Base-by-base conservation (phyloP, 257 asterid species). In the Solanum lycopersicoides region DNA sequence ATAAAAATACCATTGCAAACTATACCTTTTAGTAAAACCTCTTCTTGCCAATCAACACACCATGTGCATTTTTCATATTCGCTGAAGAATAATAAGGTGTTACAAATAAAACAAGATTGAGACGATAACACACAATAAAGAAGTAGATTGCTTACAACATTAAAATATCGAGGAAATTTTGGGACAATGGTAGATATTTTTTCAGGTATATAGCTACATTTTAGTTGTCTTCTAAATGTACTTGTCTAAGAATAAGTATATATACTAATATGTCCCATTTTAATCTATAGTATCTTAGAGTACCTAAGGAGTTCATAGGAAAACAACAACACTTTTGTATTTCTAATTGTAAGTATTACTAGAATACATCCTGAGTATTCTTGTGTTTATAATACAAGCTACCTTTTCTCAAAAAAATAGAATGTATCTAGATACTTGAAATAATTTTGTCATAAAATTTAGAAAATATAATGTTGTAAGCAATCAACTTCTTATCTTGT, bases 1-100 rank as follows among this genome's bases (percentile, higher is more conserved):
- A 73, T 25, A 73, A 73, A n/a, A 50, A 16, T 50, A 50, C 23
- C 60, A 47, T 47, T 34, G 34, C 23, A 30, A 73, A 83, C 65
- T 7, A 83, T 41, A 68, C 68, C 98, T 95, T 97, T 86, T 97
- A 98, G 92, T 28, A 28, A 56, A 18, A 56, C n/a, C 65, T 56
- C n/a, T 56, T 56, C 11, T 20, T 56, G 65, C n/a, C 65, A 56
- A 18, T 56, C 65, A 18, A 2, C 1, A n/a, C n/a, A 16, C 3
- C n/a, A 56, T 56, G 18, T 56, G 3, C 3, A 11, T 56, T 56
- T 56, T 4, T 5, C 65, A 18, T 56, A 4, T 18, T n/a, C 16
- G 63, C 4, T 53, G 63, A 53, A 53, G 63, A 28, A 28, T 28
- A 28, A 28, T 28, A 28, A 28, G 30, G 30, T 28, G 30, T 28